phyloP scores from a whole-genome alignment of 371 early-diverging fungal species.

The Apophysomyces trapeziformis region DNA sequence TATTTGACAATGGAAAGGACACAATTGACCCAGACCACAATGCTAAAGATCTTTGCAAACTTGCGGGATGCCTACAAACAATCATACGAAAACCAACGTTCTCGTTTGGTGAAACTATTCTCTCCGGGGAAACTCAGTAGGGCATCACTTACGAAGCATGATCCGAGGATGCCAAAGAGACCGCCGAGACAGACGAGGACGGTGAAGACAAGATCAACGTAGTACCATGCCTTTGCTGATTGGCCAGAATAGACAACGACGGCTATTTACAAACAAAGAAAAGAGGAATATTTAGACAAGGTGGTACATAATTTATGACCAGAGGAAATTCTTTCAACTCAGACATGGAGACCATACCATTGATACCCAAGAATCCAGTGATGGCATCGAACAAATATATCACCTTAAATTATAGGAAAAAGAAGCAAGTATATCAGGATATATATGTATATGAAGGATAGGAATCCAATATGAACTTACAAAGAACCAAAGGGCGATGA shows the following conservation, averaged over 20 bases:
- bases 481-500: conserved; percentile 53
- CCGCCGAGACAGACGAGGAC: conserved; percentile 47
- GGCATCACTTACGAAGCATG: conserved; percentile 43
- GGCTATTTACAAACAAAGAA: conserved; percentile 25
- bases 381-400: conserved; percentile 45
- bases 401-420: conserved; percentile 24
- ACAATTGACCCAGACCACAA: conserved; percentile 49
- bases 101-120: not conserved
- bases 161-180: conserved; percentile 47
- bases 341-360: conserved; percentile 30
- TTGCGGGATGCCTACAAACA: conserved; percentile 40
- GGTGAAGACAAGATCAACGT: conserved; percentile 46
- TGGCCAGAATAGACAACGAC: conserved; percentile 52
- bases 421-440: not conserved
- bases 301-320: conserved; percentile 3
- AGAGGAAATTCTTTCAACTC: not conserved
- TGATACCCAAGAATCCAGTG: conserved; percentile 53
- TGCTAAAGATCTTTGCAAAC: conserved; percentile 47
- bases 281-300: conserved; percentile 2
- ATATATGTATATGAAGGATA: too few relatives aligned
- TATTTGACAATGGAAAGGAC: conserved; percentile 46
- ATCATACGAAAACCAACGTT: not conserved
- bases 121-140: not conserved
- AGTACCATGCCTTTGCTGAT: conserved; percentile 48
- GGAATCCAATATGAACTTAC: conserved; percentile 25